Evolutionary conservation across 768 basidiomycete genomes (phyloP).

Genomic region (Heimioporus sp.): DNA sequence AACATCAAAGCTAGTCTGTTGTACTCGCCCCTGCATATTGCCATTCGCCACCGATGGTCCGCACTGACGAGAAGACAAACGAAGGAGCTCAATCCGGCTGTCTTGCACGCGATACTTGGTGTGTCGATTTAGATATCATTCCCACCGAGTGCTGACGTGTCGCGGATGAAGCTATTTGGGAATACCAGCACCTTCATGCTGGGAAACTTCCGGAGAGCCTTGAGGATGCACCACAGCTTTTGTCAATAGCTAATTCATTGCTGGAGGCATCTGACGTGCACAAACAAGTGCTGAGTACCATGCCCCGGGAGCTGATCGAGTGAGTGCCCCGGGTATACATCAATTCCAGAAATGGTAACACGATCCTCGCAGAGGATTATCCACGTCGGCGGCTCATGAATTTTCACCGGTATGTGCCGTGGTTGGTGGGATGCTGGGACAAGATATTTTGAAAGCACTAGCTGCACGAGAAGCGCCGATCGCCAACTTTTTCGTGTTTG

Average conservation of each 20-base stretch:
- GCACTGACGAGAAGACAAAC: conserved; percentile 70
- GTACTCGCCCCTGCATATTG: conserved; percentile 64
- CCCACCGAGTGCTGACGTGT: conserved; percentile 12
- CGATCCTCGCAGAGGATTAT: conserved; percentile 52
- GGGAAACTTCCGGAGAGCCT: conserved; percentile 55
- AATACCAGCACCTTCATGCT: conserved; percentile 63
- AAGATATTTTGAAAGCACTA: conserved; percentile 91
- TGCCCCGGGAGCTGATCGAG: conserved; percentile 64
- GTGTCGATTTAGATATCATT: conserved; percentile 11
- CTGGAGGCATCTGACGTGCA: conserved; percentile 66
- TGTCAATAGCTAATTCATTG: conserved; percentile 60
- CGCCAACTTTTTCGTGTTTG: conserved; percentile 88
- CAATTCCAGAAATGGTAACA: conserved; percentile 4
- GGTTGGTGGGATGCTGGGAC: conserved; percentile 90
- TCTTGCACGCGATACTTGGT: conserved; percentile 76
- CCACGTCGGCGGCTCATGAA: conserved; percentile 72
- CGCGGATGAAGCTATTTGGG: conserved; percentile 66
- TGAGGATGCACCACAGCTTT: conserved; percentile 53
- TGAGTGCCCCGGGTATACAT: conserved; percentile 28
- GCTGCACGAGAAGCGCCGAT: conserved; percentile 90
- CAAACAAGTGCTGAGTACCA: conserved; percentile 55
- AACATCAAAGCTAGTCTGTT: conserved; percentile 55
- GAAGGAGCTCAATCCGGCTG: conserved; percentile 77
- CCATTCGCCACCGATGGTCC: conserved; percentile 69
- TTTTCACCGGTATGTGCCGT: conserved; percentile 95